These are phyloP conservation scores for Aspergillus bertholletiae DNA, from an alignment of 495 filamentous ascomycete species.

Conservation along the genomic window DNA sequence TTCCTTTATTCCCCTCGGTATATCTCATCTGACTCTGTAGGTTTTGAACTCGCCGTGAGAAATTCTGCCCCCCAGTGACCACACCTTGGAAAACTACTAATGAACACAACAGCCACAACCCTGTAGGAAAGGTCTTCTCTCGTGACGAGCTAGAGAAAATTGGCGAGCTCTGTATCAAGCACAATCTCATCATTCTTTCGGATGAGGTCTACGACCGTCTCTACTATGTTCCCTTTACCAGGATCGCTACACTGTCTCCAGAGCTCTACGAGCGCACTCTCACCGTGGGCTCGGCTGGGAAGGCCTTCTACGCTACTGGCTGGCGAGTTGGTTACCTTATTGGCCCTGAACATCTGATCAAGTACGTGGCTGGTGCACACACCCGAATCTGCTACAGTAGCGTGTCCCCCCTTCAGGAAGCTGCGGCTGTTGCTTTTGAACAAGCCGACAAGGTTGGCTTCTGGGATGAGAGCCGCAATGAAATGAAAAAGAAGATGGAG, in stretches of 20 bases:
- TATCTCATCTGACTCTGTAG: constrained; percentile 12
- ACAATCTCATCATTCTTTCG: constrained; percentile 92
- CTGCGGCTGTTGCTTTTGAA: constrained; percentile 93
- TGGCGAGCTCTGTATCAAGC: constrained; percentile 84
- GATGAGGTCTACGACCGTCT: constrained; percentile 97
- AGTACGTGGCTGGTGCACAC: constrained; percentile 88
- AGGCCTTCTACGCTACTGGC: constrained; percentile 96
- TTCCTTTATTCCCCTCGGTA: background rate
- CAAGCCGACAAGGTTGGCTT: constrained; percentile 79
- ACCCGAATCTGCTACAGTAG: constrained; percentile 95
- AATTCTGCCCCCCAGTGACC: background rate
- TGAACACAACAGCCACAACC: constrained; percentile 67
- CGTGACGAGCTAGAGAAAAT: constrained; percentile 78
- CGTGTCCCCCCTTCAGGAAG: constrained; percentile 91
- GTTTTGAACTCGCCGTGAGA: constrained; percentile 45
- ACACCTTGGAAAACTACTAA: constrained; percentile 10
- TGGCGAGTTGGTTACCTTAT: constrained; percentile 97
- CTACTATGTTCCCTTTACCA: constrained; percentile 90
- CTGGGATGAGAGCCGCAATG: constrained; percentile 78
- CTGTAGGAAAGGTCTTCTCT: constrained; percentile 92
- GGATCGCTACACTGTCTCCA: constrained; percentile 82
- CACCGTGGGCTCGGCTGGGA: constrained; percentile 92
- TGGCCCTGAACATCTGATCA: constrained; percentile 82
- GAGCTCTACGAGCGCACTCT: constrained; percentile 84
- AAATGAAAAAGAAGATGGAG: constrained; percentile 88